These are phyloP conservation scores for Aspergillus sp. DNA, from an alignment of 2,329 filamentous ascomycete genomes.

Conservation along the genomic window DNA sequence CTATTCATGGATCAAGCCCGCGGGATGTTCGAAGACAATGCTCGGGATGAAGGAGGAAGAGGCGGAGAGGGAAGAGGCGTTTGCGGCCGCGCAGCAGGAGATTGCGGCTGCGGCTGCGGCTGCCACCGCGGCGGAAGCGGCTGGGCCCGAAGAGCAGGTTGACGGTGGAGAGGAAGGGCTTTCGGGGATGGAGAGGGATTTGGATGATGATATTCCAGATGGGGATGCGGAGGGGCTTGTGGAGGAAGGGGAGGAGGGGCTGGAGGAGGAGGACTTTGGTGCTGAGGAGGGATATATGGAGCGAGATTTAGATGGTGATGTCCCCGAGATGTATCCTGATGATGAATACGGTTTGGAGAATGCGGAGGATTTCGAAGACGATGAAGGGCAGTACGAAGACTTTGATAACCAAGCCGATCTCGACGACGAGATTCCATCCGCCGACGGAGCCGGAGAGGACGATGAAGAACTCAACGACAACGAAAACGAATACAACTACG, in stretches of 20 bases:
- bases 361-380: slow-evolving; percentile 33
- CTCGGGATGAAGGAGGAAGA: slow-evolving; percentile 86
- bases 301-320: slow-evolving; percentile 64
- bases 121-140: slow-evolving; percentile 50
- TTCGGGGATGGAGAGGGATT: slow-evolving; percentile 34
- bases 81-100: slow-evolving; percentile 66
- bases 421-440: slow-evolving; percentile 58
- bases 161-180: slow-evolving; percentile 34
- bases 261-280: slow-evolving; percentile 48
- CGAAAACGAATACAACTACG: no score
- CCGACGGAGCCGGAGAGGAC: slow-evolving; percentile 21
- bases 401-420: slow-evolving; percentile 40
- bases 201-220: slow-evolving; percentile 43
- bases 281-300: slow-evolving; percentile 47
- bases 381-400: slow-evolving; percentile 9
- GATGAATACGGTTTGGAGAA: slow-evolving; percentile 38
- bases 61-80: slow-evolving; percentile 78
- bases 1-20: slow-evolving; percentile 81
- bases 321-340: slow-evolving; percentile 55
- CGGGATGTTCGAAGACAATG: slow-evolving; percentile 80
- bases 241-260: slow-evolving; percentile 41
- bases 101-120: slow-evolving; percentile 62
- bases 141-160: slow-evolving; percentile 32
- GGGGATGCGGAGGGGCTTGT: slow-evolving; percentile 33
- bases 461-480: background rate